Base-by-base conservation (phyloP, 179 eudicot species). In the Actinidia arguta region DNA sequence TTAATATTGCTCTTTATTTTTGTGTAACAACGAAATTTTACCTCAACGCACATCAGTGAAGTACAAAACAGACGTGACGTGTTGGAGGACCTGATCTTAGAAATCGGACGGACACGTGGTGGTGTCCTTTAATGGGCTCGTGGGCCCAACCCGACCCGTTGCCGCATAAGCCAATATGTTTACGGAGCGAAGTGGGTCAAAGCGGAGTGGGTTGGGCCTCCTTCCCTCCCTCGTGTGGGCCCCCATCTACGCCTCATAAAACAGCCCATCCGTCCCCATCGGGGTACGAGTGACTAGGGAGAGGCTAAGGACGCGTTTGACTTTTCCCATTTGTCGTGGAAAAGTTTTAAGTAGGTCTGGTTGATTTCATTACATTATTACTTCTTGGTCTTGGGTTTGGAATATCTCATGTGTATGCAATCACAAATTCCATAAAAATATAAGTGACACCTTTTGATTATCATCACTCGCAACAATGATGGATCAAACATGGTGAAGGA, bases 171-270 rank as follows among this genome's bases (percentile, higher is more conserved):
- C 76, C 76, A 24, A 24, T 51, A 14, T 50, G 20, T 27, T 47
- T 59, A 59, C 64, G 25, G 64, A 59, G 69, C 10, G 11, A 16
- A 52, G 64, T 75, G 79, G 79, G 3, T 66, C 67, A 75, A 75
- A 66, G 66, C 51, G 79, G 48, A 20, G 46, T 75, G 51, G 78
- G 48, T 48, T 8, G 77, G 77, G 61, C 78, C 78, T 51, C 44
- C 73, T 9, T 39, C 72, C 72, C n/a, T 22, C 46, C 13, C 27
- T 13, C n/a, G 3, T 51, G 59, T 73, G 64, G 78, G 46, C 77
- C 77, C 77, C 22, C 20, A 44, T 8, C 10, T 1, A 20, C 24
- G 46, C 44, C 44, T 70, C 14, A 20, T 31, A 20, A 1, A 44
- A 3, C 8, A 4, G n/a, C n/a, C n/a, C n/a, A n/a, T n/a, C 27